Base-by-base conservation (phyloP, 179 eudicot genomes). In the Amaranthus tricolor region DNA sequence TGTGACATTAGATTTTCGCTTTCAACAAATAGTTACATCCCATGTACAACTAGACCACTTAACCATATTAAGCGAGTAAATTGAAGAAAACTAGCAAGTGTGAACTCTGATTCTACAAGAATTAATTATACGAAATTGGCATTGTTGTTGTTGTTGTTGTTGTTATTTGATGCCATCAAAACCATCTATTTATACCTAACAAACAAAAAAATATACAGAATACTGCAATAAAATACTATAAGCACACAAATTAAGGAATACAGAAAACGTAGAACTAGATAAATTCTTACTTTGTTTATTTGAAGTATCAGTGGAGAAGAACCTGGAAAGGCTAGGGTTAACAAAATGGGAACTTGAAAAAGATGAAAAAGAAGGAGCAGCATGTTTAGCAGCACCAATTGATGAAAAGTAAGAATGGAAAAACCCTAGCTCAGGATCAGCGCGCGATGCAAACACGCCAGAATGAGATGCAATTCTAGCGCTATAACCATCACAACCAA, bases 311-410 rank as follows among this genome's bases (percentile, higher is more conserved):
- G 61, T 69, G 19, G 72, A 69, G 14, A 69, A 24, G 72, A 6
- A 69, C n/a, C 61, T 52, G n/a, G 72, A 20, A 53, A 69, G 40
- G 72, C 48, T 69, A 52, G 47, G 60, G 49, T 69, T 69, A 5
- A 14, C 61, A 15, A 69, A 69, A 69, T 53, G 40, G 60, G 72
- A 9, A 20, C 45, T 31, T 15, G 10, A 69, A 69, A 31, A 20
- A 24, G 72, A 20, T 15, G 61, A 69, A 31, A 69, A 52, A 20
- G 72, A 69, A 54, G 72, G 72, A 69, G 16, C 19, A 15, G 60
- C 20, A 13, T 31, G 47, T 12, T 69, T 24, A 14, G 58, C 71
- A 66, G 55, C 71, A 51, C 19, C 59, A 52, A 13, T 0, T 52
- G 72, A 68, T 12, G 72, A 51, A 7, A 13, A 24, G 9, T 68